These are phyloP conservation scores for Clitoria ternatea DNA, from an alignment of 306 rosid genomes.

Conservation along the genomic window DNA sequence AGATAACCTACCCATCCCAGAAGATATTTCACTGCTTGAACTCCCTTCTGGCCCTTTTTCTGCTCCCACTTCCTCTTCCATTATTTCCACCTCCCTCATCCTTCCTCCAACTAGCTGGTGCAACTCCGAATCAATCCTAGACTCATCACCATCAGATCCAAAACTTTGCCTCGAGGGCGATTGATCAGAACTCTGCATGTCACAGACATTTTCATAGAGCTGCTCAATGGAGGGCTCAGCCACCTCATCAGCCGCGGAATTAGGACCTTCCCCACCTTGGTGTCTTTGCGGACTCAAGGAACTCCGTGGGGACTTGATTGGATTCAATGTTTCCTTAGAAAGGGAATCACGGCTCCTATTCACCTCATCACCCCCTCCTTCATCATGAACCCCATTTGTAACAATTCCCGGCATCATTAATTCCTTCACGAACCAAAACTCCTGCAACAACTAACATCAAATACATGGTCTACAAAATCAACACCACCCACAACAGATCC, in stretches of 20 bases:
- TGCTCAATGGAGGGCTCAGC: slow-evolving; percentile 81
- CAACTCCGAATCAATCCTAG: slow-evolving; percentile 90
- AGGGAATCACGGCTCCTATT: slow-evolving; percentile 34
- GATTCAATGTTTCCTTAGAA: slow-evolving; percentile 42
- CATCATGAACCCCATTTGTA: slow-evolving; percentile 46
- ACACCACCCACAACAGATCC: slow-evolving; percentile 30
- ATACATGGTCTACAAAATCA: slow-evolving; percentile 44
- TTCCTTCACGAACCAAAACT: slow-evolving; percentile 25
- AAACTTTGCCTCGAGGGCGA: slow-evolving; percentile 82
- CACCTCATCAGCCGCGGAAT: slow-evolving; percentile 41
- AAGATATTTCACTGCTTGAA: slow-evolving; percentile 46
- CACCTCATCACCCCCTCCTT: slow-evolving; percentile 38
- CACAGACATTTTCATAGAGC: slow-evolving; percentile 95
- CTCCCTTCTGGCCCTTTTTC: slow-evolving; percentile 41
- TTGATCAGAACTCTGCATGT: slow-evolving; percentile 96
- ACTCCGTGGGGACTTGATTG: slow-evolving; percentile 38
- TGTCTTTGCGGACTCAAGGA: slow-evolving; percentile 40
- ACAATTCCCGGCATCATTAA: slow-evolving; percentile 70
- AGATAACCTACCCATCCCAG: slow-evolving; percentile 46
- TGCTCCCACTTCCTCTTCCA: slow-evolving; percentile 72
- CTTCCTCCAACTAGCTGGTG: slow-evolving; percentile 87
- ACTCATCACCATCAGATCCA: slow-evolving; percentile 93
- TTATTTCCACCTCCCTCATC: slow-evolving; percentile 95
- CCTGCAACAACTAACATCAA: slow-evolving; percentile 36
- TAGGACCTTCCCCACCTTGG: slow-evolving; percentile 4